phyloP scores from a whole-genome alignment of 345 rosid species.

The Euphorbia pulcherrima region DNA sequence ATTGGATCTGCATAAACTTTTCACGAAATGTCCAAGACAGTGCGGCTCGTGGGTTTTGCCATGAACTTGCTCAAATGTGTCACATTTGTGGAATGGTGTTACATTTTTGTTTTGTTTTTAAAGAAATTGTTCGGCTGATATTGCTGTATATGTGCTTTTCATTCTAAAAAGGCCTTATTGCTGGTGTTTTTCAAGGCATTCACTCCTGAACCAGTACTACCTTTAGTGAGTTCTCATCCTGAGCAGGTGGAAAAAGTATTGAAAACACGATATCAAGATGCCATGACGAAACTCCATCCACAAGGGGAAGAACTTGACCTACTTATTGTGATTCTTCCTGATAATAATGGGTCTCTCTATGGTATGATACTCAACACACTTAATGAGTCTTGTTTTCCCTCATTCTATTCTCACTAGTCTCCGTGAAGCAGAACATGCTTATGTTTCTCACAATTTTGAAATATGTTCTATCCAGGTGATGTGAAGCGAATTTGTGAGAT shows the following conservation, averaged over 20 bases:
- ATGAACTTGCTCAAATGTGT: constrained; percentile 94
- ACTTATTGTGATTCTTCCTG: constrained; percentile 94
- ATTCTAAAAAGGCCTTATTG: constrained; percentile 11
- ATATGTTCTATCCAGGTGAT: constrained; percentile 59
- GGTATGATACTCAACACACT: constrained; percentile 39
- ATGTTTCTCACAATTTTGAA: neutral
- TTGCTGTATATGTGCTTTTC: neutral
- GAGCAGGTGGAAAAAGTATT: constrained; percentile 85
- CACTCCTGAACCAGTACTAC: constrained; percentile 71
- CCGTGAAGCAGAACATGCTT: neutral
- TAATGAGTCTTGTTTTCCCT: too few relatives aligned
- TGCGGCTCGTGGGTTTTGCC: constrained; percentile 86
- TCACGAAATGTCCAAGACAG: constrained; percentile 94
- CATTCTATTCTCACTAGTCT: neutral
- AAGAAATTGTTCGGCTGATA: neutral
- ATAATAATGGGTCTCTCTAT: constrained; percentile 94
- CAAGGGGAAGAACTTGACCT: constrained; percentile 85
- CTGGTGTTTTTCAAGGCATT: constrained; percentile 47
- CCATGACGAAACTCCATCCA: constrained; percentile 56
- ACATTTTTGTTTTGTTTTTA: neutral
- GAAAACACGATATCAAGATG: constrained; percentile 82
- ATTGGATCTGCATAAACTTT: constrained; percentile 98
- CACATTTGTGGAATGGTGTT: constrained; percentile 98
- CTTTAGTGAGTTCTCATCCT: constrained; percentile 63
- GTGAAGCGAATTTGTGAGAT: constrained; percentile 96